Evolutionary conservation across 805 yeast genomes (phyloP), one percentile per base, ranked within the genome.

Genomic region (Sugiyamaella americana): DNA sequence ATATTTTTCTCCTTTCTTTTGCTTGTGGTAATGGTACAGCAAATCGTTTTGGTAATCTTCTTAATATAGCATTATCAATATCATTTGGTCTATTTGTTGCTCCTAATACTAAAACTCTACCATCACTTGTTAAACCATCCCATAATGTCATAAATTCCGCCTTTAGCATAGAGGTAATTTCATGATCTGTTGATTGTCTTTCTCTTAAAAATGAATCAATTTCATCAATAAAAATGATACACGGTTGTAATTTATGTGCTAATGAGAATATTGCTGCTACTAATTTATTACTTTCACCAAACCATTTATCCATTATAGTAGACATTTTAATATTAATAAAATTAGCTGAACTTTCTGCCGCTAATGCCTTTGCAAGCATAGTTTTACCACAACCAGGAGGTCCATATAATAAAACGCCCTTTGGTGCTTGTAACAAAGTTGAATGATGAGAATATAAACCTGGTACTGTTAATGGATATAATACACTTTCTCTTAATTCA

Each of bases 381-480:
- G 98, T 91, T 66, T 91, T 91, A 46, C 98, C 98, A 64, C 97
- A 91, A 0, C 98, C 98, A 0, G 98, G 98, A 2, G 98, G 97
- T 0, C 98, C 98, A 60, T 87, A 82, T 41, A 89, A 72, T 30
- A 91, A 68, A 2, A 91, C 97, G 36, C 98, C 98, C 59, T 87
- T 88, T 1, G 98, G 98, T 1, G 96, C 91, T 59, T 84, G 87
- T 21, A 91, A 69, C 44, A 91, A 71, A 18, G 67, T 52, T 44
- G 87, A 79, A 54, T 83, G 85, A 44, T 78, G 80, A 10, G 78
- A 69, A 61, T 84, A 88, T 36, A 87, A 66, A 41, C 79, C 86
- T 0, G 96, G 96, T 56, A 58, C 57, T 16, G 85, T 82, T 48
- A 93, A 70, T 1, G 98, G 98, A 56, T 86, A 82, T 37, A 93